phyloP scores from a whole-genome alignment of 164 flowering plant genomes.

The Chimonanthus salicifolius region DNA sequence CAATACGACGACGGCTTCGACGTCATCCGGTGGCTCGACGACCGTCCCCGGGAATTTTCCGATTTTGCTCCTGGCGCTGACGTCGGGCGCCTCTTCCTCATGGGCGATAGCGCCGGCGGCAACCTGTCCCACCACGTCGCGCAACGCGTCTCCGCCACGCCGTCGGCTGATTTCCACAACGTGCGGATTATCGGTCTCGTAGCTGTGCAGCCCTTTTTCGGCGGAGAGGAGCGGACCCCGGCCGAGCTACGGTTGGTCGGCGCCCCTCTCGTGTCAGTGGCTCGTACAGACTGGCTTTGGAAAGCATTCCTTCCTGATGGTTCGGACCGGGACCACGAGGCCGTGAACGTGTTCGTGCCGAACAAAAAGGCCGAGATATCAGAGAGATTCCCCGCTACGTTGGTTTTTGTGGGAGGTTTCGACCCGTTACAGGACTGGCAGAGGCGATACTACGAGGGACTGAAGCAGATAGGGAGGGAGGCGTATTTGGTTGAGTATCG shows the following conservation, averaged over 20 bases:
- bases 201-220: slow-evolving; percentile 29
- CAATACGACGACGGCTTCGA: slow-evolving; percentile 35
- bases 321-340: slow-evolving; percentile 38
- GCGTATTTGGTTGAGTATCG: slow-evolving; percentile 33
- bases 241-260: slow-evolving; percentile 26
- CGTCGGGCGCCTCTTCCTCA: slow-evolving; percentile 23
- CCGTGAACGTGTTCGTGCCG: slow-evolving; percentile 36
- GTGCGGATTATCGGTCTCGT: slow-evolving; percentile 6
- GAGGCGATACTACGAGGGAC: slow-evolving; percentile 33
- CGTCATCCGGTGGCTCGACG: slow-evolving; percentile 18
- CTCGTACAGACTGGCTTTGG: slow-evolving; percentile 39
- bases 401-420: slow-evolving; percentile 40
- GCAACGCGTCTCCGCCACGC: slow-evolving; percentile 6
- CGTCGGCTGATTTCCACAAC: neutral
- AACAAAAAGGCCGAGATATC: slow-evolving; percentile 21
- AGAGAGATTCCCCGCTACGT: slow-evolving; percentile 27
- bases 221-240: slow-evolving; percentile 45
- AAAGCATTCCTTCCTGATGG: slow-evolving; percentile 43
- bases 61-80: slow-evolving; percentile 18
- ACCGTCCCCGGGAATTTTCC: neutral
- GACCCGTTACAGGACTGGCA: slow-evolving; percentile 59
- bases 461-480: slow-evolving; percentile 30
- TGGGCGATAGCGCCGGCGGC: slow-evolving; percentile 70
- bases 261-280: slow-evolving; percentile 21
- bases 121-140: slow-evolving; percentile 60